Evolutionary conservation across 495 filamentous ascomycete genomes (phyloP).

Genomic region (Hyaloscypha hepaticicola): DNA sequence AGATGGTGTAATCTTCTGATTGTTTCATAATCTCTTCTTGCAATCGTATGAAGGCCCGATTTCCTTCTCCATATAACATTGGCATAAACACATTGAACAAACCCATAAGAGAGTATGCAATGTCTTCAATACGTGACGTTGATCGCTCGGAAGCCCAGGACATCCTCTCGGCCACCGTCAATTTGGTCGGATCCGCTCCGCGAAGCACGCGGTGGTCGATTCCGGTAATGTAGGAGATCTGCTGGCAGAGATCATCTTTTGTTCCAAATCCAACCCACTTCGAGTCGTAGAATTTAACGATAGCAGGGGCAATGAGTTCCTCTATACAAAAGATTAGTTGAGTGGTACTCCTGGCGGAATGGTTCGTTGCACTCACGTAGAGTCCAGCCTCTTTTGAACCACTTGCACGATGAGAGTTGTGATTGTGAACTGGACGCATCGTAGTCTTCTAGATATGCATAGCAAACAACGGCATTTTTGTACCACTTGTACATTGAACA

Average conservation of each 20-base stretch:
- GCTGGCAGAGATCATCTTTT: not conserved
- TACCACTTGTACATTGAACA: constrained; percentile 50
- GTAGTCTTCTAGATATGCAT: constrained; percentile 37
- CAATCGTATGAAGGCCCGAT: not conserved
- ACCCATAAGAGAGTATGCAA: constrained; percentile 3
- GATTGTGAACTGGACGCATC: not conserved
- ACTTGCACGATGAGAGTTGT: not conserved
- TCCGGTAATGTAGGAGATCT: not conserved
- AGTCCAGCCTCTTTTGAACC: not conserved
- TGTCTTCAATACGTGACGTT: not conserved
- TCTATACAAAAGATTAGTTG: not conserved
- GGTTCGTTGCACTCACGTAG: not conserved
- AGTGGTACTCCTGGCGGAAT: not conserved
- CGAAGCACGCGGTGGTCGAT: not conserved
- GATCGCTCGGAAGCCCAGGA: not conserved
- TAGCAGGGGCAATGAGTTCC: constrained; percentile 2
- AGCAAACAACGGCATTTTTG: constrained; percentile 33
- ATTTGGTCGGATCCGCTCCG: not conserved
- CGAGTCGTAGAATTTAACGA: not conserved
- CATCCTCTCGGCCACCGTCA: constrained; percentile 9
- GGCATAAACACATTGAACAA: constrained; percentile 2
- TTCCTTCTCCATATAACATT: not conserved
- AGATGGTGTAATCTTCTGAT: not conserved
- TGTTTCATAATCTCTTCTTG: not conserved
- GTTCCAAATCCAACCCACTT: not conserved